Conservation (phyloP, 495 filamentous ascomycete species). For the Penicillium goetzii region DNA sequence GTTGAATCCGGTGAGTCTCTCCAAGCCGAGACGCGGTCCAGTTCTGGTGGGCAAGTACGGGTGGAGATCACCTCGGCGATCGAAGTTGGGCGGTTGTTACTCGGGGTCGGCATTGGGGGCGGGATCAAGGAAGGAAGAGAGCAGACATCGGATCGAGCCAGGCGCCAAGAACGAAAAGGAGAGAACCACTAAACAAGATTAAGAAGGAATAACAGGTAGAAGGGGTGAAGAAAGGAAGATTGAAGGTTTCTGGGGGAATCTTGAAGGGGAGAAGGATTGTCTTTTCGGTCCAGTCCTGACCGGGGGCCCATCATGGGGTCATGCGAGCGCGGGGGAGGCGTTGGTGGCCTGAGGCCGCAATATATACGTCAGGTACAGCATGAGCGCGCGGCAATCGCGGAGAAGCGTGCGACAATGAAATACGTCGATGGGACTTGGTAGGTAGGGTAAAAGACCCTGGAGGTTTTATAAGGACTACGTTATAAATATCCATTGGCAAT, state of each 20-base stretch:
- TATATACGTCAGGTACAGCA: slow-evolving; percentile 23
- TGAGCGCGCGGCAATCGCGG: slow-evolving; percentile 9
- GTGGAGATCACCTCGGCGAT: slow-evolving; percentile 52
- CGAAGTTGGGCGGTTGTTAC: slow-evolving; percentile 53
- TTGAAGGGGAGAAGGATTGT: background rate
- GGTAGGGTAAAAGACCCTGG: background rate
- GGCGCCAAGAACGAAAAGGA: slow-evolving; percentile 14
- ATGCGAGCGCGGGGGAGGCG: slow-evolving; percentile 52
- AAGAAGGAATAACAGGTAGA: slow-evolving; percentile 2
- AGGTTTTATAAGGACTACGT: background rate
- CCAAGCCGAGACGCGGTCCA: slow-evolving; percentile 47
- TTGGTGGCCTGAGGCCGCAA: slow-evolving; percentile 25
- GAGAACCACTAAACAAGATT: slow-evolving; percentile 5
- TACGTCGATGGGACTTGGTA: background rate
- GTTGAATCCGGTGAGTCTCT: slow-evolving; percentile 40
- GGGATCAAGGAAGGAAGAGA: slow-evolving; percentile 36
- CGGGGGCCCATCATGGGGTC: slow-evolving; percentile 36
- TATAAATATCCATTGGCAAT: background rate
- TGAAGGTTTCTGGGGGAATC: slow-evolving; percentile 11
- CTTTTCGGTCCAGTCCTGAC: slow-evolving; percentile 21
- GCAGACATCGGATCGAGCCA: slow-evolving; percentile 46
- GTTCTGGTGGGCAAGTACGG: slow-evolving; percentile 63
- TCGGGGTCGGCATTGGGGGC: slow-evolving; percentile 63
- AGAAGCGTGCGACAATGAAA: background rate
- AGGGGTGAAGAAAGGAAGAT: slow-evolving; percentile 19